These are phyloP conservation scores for Ampelomyces quisqualis DNA, from an alignment of 2,329 filamentous ascomycete genomes.

Conservation along the genomic window DNA sequence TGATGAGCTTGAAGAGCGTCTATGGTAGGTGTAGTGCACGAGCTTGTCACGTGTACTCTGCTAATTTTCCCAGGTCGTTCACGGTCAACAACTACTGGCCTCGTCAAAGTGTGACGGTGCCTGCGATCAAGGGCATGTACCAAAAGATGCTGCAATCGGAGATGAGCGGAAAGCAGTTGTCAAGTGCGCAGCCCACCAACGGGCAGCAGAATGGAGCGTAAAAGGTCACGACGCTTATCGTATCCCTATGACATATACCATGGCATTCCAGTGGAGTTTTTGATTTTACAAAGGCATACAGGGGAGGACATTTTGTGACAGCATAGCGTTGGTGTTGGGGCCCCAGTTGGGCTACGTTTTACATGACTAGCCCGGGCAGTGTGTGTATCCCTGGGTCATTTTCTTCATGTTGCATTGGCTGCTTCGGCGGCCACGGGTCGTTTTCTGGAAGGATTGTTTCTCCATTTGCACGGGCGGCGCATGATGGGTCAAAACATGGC, in stretches of 20 bases:
- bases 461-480: slow-evolving; percentile 20
- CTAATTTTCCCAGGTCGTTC: slow-evolving; percentile 38
- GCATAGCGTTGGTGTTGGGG: slow-evolving; percentile 43
- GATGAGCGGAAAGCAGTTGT: slow-evolving; percentile 28
- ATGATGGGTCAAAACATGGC: slow-evolving; percentile 15
- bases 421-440: slow-evolving; percentile 6
- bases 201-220: slow-evolving; percentile 28
- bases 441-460: slow-evolving; percentile 8
- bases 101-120: slow-evolving; percentile 30
- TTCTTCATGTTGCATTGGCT: slow-evolving; percentile 25
- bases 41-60: background rate
- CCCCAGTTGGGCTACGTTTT: slow-evolving; percentile 23
- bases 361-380: slow-evolving; percentile 19
- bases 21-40: slow-evolving; percentile 49
- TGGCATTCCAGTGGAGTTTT: slow-evolving; percentile 24
- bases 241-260: slow-evolving; percentile 12
- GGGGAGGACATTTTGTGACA: slow-evolving; percentile 25
- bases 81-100: slow-evolving; percentile 45
- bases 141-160: slow-evolving; percentile 39
- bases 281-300: slow-evolving; percentile 19
- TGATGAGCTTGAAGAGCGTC: slow-evolving; percentile 50
- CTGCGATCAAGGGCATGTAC: slow-evolving; percentile 43
- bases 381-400: slow-evolving; percentile 11
- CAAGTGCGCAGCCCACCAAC: slow-evolving; percentile 24
- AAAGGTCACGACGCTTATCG: slow-evolving; percentile 4